Evolutionary conservation across 2,329 filamentous ascomycete genomes (phyloP), one percentile per base, ranked within the genome.

Genomic region (Drechslerella coelobrocha): DNA sequence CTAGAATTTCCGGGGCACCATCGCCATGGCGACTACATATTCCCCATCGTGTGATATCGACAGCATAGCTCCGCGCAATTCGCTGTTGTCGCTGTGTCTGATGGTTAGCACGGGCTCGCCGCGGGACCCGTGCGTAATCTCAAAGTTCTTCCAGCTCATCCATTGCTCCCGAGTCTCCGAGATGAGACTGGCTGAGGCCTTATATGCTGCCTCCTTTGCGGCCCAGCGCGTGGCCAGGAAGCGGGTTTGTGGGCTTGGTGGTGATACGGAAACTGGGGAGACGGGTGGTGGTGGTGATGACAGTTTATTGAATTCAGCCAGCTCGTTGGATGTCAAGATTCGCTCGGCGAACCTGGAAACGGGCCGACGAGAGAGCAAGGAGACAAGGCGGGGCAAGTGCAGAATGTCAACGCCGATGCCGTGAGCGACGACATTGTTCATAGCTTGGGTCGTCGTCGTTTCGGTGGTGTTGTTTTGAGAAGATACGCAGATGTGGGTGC

Each of bases 31-130:
- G 14, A 76, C 54, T 10, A 76, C 71, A 57, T 76, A 76, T 41
- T 76, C 75, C 21, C 75, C 75, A 54, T 76, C 75, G 61, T 76
- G 75, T 24, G 72, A 73, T 52, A 76, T 76, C 17, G 75, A 75
- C 41, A 76, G 19, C 17, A 60, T 62, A 1, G 74, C 75, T 10
- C 54, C 48, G 26, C 51, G 60, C 19, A 52, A 61, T 45, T 59
- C 61, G n/a, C n/a, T 21, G 0, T 68, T 61, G 2, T 14, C n/a
- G n/a, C 34, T 34, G n/a, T 57, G 45, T 31, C 34, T 34, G 7
- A 69, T 57, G 8, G 51, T 54, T n/a, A 69, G 52, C 10, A 62
- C 26, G 1, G 65, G 65, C 27, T 69, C 57, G 2, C 65, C 60
- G 4, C 51, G 29, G 8, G 61, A 19, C 14, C 60, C 60, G n/a